These are phyloP conservation scores for Lactarius quietus DNA, from an alignment of 768 basidiomycete species.

Conservation along the genomic window DNA sequence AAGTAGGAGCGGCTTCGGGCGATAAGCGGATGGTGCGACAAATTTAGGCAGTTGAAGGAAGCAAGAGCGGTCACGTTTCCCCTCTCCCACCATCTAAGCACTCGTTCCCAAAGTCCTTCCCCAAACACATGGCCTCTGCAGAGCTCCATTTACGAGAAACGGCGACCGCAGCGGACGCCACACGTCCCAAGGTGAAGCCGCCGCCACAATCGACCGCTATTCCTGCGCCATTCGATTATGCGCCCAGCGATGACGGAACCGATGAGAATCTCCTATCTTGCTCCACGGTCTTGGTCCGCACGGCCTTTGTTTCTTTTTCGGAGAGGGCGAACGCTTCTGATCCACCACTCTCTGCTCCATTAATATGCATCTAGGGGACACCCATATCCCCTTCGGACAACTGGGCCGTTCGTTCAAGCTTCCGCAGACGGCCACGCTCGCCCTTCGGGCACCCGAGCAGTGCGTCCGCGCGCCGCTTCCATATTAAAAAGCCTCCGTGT, in stretches of 20 bases:
- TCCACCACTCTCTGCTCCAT: not conserved
- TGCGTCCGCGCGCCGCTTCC: conserved; percentile 36
- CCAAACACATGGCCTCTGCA: conserved; percentile 9
- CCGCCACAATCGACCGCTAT: conserved; percentile 45
- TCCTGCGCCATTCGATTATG: conserved; percentile 60
- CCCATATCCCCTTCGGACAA: conserved; percentile 67
- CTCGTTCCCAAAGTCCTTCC: not conserved
- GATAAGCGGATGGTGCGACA: not conserved
- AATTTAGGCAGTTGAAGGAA: not conserved
- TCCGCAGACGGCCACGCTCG: conserved; percentile 87
- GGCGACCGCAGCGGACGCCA: not conserved
- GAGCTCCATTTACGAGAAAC: conserved; percentile 19
- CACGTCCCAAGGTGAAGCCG: conserved; percentile 40
- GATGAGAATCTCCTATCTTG: conserved; percentile 83
- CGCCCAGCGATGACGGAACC: conserved; percentile 73
- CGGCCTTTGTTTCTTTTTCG: not conserved
- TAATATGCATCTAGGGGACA: conserved; percentile 60
- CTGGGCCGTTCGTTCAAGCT: conserved; percentile 71
- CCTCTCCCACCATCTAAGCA: not conserved
- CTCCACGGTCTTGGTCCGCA: conserved; percentile 79
- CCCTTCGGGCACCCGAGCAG: conserved; percentile 76
- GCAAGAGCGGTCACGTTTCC: not conserved
- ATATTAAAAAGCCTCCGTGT: not conserved
- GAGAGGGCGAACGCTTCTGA: not conserved
- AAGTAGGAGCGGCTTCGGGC: not conserved